These are phyloP conservation scores for Arabis alpina DNA, from an alignment of 345 rosid genomes.

Conservation along the genomic window DNA sequence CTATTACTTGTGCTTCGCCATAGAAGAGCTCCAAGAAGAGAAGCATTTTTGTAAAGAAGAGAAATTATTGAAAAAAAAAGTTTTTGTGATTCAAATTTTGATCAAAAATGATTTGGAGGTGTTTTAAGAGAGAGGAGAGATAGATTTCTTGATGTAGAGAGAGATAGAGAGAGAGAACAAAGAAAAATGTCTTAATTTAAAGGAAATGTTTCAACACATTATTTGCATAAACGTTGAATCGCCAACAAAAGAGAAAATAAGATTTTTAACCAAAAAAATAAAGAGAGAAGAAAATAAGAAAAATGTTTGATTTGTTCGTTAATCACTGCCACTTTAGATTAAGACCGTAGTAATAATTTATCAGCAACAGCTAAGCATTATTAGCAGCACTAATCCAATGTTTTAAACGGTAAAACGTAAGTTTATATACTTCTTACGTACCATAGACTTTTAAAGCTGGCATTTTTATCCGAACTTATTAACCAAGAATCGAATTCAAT, in stretches of 20 bases:
- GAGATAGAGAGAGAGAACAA: neutral
- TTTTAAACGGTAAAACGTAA: neutral
- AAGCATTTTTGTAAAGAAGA: constrained; percentile 7
- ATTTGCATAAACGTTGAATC: neutral
- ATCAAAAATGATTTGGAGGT: neutral
- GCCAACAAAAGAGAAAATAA: too few relatives aligned
- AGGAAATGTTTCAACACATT: constrained; percentile 6
- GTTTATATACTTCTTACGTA: too few relatives aligned
- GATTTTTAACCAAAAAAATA: too few relatives aligned
- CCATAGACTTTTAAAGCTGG: neutral
- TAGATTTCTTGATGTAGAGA: neutral
- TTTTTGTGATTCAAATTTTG: neutral
- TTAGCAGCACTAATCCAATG: constrained; percentile 2
- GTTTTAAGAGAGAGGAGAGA: neutral
- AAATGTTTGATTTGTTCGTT: neutral
- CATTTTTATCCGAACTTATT: neutral
- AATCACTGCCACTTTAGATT: neutral
- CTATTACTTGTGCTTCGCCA: constrained; percentile 30
- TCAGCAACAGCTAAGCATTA: constrained; percentile 19
- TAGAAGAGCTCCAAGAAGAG: constrained; percentile 24
- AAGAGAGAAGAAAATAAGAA: neutral
- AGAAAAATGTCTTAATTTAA: neutral
- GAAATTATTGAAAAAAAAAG: neutral
- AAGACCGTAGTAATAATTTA: neutral
- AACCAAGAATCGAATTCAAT: too few relatives aligned